phyloP scores from a whole-genome alignment of 2,329 filamentous ascomycete species.

The Colletotrichum abscissum region DNA sequence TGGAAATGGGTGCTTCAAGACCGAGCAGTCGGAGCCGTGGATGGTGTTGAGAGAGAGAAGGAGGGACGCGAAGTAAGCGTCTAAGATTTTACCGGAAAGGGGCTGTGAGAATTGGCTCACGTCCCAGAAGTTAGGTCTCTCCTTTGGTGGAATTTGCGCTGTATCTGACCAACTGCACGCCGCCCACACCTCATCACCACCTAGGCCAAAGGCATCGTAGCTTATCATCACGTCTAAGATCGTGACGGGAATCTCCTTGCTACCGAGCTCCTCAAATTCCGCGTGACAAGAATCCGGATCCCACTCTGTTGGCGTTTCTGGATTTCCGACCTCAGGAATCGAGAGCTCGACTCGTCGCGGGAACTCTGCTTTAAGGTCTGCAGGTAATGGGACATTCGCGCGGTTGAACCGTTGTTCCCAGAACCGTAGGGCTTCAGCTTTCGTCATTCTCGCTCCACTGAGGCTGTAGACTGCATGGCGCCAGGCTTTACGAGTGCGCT shows the following conservation, averaged over 20 bases:
- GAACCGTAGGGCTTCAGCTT: conserved; percentile 26
- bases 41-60: conserved; percentile 14
- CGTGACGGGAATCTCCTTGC: not conserved
- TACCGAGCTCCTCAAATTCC: too few relatives aligned
- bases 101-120: conserved; percentile 14
- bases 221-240: not conserved
- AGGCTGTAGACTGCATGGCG: conserved; percentile 1
- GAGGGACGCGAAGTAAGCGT: not conserved
- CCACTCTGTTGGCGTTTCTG: conserved; percentile 5
- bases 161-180: not conserved
- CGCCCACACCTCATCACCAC: not conserved
- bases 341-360: not conserved
- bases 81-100: conserved; percentile 11
- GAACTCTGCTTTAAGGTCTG: not conserved
- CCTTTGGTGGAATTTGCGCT: not conserved
- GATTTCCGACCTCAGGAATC: not conserved
- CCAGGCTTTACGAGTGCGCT: conserved; percentile 11
- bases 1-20: conserved; percentile 12
- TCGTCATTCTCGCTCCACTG: not conserved
- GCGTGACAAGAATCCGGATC: not conserved
- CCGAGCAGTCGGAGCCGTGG: not conserved
- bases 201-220: not conserved
- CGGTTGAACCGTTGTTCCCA: not conserved
- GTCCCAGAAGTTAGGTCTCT: not conserved
- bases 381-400: not conserved